A percentile compares a stretch with the other conserved stretches of the same genome.
Conservation (phyloP, 208 protist genomes). For the Giardia muris region DNA sequence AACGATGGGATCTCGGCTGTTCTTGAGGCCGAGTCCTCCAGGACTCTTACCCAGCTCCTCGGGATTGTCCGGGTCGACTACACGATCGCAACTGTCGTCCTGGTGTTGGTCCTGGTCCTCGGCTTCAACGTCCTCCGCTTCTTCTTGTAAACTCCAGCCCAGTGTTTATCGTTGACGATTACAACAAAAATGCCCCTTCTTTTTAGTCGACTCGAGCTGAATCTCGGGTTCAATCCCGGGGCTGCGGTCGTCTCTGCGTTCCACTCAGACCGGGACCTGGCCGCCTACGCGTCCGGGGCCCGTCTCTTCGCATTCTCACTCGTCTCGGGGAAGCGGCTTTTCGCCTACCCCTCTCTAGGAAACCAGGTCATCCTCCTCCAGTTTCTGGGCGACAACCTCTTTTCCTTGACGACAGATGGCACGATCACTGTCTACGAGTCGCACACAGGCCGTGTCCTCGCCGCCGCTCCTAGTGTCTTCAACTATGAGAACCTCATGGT, state of each 20-base stretch:
- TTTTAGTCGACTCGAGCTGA: background rate
- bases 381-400: background rate
- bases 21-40: background rate
- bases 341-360: background rate
- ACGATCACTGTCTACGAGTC: background rate
- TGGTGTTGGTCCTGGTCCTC: background rate
- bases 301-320: background rate
- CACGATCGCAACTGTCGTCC: background rate
- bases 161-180: no score
- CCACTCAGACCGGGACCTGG: background rate
- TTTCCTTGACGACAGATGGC: background rate
- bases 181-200: background rate
- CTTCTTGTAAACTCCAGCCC: no score
- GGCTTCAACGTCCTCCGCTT: background rate
- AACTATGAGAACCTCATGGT: background rate
- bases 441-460: background rate
- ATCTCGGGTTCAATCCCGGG: background rate
- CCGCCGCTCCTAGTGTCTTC: background rate
- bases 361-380: background rate
- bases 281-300: background rate
- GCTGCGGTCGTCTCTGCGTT: background rate
- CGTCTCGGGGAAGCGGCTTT: background rate
- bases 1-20: background rate
- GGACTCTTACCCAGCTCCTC: background rate
- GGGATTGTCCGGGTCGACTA: background rate